These are phyloP conservation scores for Wickerhamomyces sp. DNA, from an alignment of 1,139 yeast species.

Conservation along the genomic window DNA sequence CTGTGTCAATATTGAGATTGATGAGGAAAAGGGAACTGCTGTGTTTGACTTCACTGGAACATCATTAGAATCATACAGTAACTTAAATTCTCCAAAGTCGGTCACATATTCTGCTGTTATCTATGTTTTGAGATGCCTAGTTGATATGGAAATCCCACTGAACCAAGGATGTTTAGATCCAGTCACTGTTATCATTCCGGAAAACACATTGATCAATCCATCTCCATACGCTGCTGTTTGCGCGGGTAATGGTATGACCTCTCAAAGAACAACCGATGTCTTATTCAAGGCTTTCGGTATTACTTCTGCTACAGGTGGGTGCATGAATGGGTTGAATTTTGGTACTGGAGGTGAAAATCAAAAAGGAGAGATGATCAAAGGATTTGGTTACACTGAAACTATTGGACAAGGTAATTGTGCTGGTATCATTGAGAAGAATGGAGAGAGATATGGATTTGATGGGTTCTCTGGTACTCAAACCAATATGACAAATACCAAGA, in stretches of 20 bases:
- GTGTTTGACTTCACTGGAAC: slow-evolving; percentile 55
- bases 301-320: slow-evolving; percentile 41
- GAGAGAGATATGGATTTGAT: slow-evolving; percentile 29
- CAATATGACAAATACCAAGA: slow-evolving; percentile 41
- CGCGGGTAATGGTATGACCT: slow-evolving; percentile 46
- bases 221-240: slow-evolving; percentile 41
- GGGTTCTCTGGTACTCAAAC: slow-evolving; percentile 42
- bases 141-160: slow-evolving; percentile 40
- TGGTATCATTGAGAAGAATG: slow-evolving; percentile 29
- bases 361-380: slow-evolving; percentile 33
- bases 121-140: slow-evolving; percentile 39
- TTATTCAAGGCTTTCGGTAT: slow-evolving; percentile 38
- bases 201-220: slow-evolving; percentile 36
- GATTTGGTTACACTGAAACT: slow-evolving; percentile 45
- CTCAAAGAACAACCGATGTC: slow-evolving; percentile 40
- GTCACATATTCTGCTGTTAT: slow-evolving; percentile 40
- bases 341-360: slow-evolving; percentile 37
- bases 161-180: slow-evolving; percentile 44
- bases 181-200: slow-evolving; percentile 35
- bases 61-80: slow-evolving; percentile 36
- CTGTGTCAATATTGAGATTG: slow-evolving; percentile 38
- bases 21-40: slow-evolving; percentile 41
- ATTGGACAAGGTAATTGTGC: slow-evolving; percentile 45
- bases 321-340: slow-evolving; percentile 41
- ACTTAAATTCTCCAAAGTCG: slow-evolving; percentile 40